phyloP scores from a whole-genome alignment of 225 moss, liverwort and hornwort genomes.

The Polytrichum formosum region DNA sequence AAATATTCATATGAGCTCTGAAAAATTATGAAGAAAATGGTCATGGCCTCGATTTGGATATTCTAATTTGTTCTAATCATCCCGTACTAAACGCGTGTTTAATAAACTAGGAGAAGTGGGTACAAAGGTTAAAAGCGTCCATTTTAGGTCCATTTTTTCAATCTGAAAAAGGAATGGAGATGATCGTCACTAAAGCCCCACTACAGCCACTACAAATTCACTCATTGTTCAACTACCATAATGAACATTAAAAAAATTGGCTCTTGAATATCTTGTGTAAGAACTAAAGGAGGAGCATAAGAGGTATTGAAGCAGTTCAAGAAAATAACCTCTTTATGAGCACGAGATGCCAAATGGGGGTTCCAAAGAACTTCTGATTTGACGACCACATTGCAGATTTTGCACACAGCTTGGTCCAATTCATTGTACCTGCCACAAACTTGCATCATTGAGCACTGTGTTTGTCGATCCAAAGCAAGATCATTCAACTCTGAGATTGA shows the following conservation, averaged over 20 bases:
- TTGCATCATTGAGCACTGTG: no score
- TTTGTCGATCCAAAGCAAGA: no score
- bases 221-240: not conserved
- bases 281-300: not conserved
- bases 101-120: no score
- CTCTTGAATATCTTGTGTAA: not conserved
- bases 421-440: constrained; percentile 48
- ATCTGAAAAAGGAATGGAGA: not conserved
- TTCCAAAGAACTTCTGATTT: constrained; percentile 60
- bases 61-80: no score
- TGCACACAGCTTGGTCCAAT: constrained; percentile 56
- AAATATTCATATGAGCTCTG: no score
- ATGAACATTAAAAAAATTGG: not conserved
- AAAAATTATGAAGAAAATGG: no score
- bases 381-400: constrained; percentile 47
- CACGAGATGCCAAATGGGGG: constrained; percentile 49
- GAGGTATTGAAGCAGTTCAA: not conserved
- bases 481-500: no score
- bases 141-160: not conserved
- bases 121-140: no score
- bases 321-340: constrained; percentile 46
- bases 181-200: no score
- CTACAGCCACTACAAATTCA: not conserved
- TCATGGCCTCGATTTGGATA: no score
- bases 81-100: no score